phyloP scores from a whole-genome alignment of 371 early-diverging fungal genomes.

The Mortierella sp. region DNA sequence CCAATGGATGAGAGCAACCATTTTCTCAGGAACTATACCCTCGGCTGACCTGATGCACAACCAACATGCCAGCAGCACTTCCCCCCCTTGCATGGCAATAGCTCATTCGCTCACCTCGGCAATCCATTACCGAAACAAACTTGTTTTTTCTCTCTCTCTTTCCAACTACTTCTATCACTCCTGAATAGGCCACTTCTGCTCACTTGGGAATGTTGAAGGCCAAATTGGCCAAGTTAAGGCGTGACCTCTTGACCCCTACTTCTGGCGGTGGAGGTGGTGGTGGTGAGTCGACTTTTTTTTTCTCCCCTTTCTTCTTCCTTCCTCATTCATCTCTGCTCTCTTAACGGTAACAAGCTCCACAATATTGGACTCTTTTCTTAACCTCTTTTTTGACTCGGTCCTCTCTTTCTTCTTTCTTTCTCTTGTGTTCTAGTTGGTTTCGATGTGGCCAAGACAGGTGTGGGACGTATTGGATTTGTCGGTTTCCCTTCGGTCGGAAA shows the following conservation, averaged over 20 bases:
- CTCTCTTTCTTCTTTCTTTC: neutral
- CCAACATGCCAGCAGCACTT: neutral
- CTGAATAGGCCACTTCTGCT: conserved; percentile 87
- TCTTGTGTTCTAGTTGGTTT: conserved; percentile 78
- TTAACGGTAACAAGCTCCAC: too few species aligned
- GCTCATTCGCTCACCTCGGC: neutral
- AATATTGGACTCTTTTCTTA: neutral
- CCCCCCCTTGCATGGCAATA: neutral
- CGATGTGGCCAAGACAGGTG: conserved; percentile 97
- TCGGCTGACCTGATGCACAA: too few species aligned
- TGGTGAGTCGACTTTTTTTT: conserved; percentile 49
- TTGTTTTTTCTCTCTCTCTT: too few species aligned
- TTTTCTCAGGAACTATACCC: too few species aligned
- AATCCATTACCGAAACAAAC: neutral
- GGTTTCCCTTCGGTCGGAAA: conserved; percentile 99
- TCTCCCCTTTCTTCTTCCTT: too few species aligned
- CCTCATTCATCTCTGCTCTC: too few species aligned
- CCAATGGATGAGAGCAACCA: neutral
- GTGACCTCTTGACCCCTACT: conserved; percentile 93
- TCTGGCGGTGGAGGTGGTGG: conserved; percentile 84
- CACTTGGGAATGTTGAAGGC: conserved; percentile 99
- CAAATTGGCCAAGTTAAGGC: conserved; percentile 95
- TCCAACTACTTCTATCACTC: too few species aligned
- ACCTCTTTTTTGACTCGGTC: neutral
- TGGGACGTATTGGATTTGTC: conserved; percentile 95